These are phyloP conservation scores for Puccinia coronata DNA, from an alignment of 1,284 basidiomycete genomes.

Conservation along the genomic window DNA sequence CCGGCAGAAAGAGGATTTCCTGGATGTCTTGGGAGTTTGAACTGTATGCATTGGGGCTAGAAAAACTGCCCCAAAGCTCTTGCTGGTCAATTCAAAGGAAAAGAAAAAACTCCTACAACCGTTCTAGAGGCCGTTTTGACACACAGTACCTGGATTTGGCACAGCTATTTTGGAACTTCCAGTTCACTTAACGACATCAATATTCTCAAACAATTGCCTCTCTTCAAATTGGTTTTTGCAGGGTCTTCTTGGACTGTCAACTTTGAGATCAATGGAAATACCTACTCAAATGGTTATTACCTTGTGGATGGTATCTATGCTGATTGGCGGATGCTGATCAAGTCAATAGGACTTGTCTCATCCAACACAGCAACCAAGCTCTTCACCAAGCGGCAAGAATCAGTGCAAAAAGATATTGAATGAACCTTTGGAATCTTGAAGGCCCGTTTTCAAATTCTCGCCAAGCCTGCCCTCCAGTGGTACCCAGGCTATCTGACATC, in stretches of 20 bases:
- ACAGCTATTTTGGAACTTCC: background rate
- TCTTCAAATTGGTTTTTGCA: background rate
- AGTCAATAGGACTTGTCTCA: background rate
- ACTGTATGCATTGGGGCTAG: no score
- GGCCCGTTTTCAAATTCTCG: background rate
- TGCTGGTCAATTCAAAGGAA: no score
- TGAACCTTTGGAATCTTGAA: background rate
- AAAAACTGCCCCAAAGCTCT: no score
- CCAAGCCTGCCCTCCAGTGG: background rate
- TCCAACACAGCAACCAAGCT: background rate
- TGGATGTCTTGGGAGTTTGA: no score
- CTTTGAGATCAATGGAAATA: background rate
- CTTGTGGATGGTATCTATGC: conserved; percentile 22
- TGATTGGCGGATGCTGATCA: background rate
- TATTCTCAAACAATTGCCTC: background rate
- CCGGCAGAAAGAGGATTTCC: no score
- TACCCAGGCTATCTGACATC: background rate
- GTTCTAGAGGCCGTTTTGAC: no score
- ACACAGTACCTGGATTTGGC: no score
- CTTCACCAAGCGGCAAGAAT: conserved; percentile 3
- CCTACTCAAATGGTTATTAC: conserved; percentile 6
- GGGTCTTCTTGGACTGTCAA: background rate
- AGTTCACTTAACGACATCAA: background rate
- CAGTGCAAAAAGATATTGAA: background rate
- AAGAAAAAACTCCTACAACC: no score